These are phyloP conservation scores for Fistulinella prunicolor DNA, from an alignment of 768 basidiomycete species.

Conservation along the genomic window DNA sequence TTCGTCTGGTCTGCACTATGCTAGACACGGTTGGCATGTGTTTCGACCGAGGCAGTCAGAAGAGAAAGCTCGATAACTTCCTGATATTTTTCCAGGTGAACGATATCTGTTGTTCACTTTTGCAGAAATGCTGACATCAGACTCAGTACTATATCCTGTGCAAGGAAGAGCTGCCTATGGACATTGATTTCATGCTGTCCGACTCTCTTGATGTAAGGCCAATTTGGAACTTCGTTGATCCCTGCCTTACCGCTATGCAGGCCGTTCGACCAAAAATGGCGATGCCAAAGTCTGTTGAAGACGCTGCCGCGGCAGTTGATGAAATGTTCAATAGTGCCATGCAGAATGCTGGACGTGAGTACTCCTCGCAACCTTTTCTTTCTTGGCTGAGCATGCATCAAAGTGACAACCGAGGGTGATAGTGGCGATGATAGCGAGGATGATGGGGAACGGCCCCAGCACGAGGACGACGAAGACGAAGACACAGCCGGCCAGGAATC, in stretches of 20 bases:
- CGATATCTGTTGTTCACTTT: not conserved
- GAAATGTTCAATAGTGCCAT: conserved; percentile 75
- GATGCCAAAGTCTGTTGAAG: conserved; percentile 71
- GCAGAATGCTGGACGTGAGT: conserved; percentile 57
- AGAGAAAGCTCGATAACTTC: conserved; percentile 91
- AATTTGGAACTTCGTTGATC: not conserved
- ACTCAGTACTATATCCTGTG: conserved; percentile 79
- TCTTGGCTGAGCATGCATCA: conserved; percentile 14
- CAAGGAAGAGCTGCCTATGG: conserved; percentile 91
- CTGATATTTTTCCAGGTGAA: conserved; percentile 88
- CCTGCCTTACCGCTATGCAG: conserved; percentile 36
- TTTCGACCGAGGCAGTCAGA: conserved; percentile 91
- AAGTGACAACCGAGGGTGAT: conserved; percentile 36
- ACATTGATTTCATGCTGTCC: conserved; percentile 94
- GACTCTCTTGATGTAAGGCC: conserved; percentile 84
- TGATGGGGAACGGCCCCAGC: conserved; percentile 38
- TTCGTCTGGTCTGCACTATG: conserved; percentile 87
- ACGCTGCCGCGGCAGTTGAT: conserved; percentile 86
- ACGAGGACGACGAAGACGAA: conserved; percentile 65
- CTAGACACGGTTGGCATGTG: conserved; percentile 97
- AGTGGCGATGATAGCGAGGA: conserved; percentile 56
- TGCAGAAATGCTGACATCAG: conserved; percentile 2
- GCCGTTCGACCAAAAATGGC: conserved; percentile 82
- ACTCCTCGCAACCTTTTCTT: not conserved
- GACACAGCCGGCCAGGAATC: conserved; percentile 49